Evolutionary conservation across 495 filamentous ascomycete species (phyloP), one percentile per base, ranked within the genome.

Genomic region (Penicillium desertorum): DNA sequence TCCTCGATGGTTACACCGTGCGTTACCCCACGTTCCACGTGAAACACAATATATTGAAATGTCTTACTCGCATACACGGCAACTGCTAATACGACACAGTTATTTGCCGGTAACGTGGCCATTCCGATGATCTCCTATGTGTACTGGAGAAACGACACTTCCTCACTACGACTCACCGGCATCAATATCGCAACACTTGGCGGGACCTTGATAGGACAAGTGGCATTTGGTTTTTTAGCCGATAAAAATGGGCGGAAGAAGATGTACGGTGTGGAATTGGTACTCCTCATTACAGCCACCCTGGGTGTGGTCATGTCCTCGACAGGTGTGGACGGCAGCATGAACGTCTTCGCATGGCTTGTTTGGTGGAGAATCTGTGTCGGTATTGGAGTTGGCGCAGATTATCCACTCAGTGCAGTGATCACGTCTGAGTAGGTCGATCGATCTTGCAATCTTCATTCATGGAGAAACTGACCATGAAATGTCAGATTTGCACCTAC

Each of bases 1-100:
- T 89, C 51, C 85, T 86, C 10, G 85, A 87, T 70, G 83, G 83
- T 58, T 88, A 87, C 58, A 84, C 83, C 37, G 86, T 92, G 49
- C 52, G 72, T 68, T 17, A n/a, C 41, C 29, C 12, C 11, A 10
- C 2, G 16, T 37, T 23, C 32, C 39, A 41, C 10, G 9, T 34
- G 9, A 20, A 20, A 6, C 9, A 50, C 22, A 23, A 23, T 23
- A 23, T 5, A 12, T 20, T n/a, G 10, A 17, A 22, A 39, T 8
- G 5, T 8, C 16, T 14, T n/a, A 37, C 34, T 39, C 36, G 6
- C 36, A 17, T n/a, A 17, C 7, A 17, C 16, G 45, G 43, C 44
- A 43, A 34, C n/a, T 16, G 19, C 57, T 64, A 32, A 64, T 29
- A 20, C 14, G 10, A 9, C 14, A 9, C 43, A 82, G 79, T 65